phyloP scores from a whole-genome alignment of 768 basidiomycete genomes.

The Auricularia heimuer region DNA sequence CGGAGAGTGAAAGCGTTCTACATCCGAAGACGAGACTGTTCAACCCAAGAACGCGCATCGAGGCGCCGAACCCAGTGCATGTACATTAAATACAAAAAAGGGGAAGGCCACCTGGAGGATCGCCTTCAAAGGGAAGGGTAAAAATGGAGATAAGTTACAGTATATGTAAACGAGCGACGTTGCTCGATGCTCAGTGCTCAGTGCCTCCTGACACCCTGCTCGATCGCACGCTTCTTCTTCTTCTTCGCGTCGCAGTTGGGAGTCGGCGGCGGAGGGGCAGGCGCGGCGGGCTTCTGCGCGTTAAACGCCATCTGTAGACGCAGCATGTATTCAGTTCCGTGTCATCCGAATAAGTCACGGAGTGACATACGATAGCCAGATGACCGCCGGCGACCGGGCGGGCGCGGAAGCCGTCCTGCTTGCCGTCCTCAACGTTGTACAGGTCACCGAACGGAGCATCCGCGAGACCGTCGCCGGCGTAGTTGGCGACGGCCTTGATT shows the following conservation, averaged over 20 bases:
- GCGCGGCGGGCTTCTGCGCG: not conserved
- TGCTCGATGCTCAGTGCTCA: not conserved
- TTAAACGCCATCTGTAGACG: not conserved
- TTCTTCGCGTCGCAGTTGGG: not conserved
- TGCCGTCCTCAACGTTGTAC: constrained; percentile 45
- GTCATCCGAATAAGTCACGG: not conserved
- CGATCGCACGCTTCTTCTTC: not conserved
- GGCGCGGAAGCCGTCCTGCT: constrained; percentile 40
- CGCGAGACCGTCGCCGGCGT: constrained; percentile 37
- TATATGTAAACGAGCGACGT: no score
- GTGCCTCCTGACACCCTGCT: not conserved
- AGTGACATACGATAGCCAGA: not conserved
- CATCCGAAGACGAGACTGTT: no score
- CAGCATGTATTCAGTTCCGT: not conserved
- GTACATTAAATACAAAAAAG: no score
- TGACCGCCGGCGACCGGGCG: constrained; percentile 25
- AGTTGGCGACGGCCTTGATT: constrained; percentile 40
- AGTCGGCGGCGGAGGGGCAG: not conserved
- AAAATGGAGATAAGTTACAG: no score
- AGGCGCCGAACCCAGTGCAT: no score
- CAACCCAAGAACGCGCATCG: no score
- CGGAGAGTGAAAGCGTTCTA: no score
- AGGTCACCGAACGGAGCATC: constrained; percentile 33
- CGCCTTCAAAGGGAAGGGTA: no score
- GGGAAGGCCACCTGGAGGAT: no score